These are phyloP conservation scores for Cladobotryum protrusum DNA, from an alignment of 2,329 filamentous ascomycete genomes.

Conservation along the genomic window DNA sequence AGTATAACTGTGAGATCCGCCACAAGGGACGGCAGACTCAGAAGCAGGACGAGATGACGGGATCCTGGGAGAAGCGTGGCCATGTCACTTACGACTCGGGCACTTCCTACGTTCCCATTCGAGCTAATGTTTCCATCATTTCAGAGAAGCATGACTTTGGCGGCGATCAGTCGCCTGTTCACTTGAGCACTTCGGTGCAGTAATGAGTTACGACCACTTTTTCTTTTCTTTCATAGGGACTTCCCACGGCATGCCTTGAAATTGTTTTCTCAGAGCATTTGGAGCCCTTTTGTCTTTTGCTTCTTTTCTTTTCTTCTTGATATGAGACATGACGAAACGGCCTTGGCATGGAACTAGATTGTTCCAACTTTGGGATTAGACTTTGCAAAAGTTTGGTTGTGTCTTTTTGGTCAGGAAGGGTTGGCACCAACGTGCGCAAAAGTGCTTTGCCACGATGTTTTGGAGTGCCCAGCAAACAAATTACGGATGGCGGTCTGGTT, in stretches of 20 bases:
- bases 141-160: background rate
- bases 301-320: constrained; percentile 7
- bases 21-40: constrained; percentile 32
- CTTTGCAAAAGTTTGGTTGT: constrained; percentile 5
- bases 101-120: constrained; percentile 29
- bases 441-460: constrained; percentile 1
- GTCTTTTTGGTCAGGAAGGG: constrained; percentile 3
- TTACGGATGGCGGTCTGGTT: background rate
- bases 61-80: constrained; percentile 26
- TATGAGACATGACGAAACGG: constrained; percentile 10
- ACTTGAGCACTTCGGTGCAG: constrained; percentile 5
- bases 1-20: constrained; percentile 35
- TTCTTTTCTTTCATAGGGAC: background rate
- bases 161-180: constrained; percentile 4
- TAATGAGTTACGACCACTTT: constrained; percentile 9
- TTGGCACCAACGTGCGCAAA: background rate
- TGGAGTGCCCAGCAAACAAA: background rate
- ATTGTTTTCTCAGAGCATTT: no score
- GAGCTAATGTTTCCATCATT: constrained; percentile 15
- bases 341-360: background rate
- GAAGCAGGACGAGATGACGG: constrained; percentile 16
- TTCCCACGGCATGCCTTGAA: no score
- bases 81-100: constrained; percentile 31
- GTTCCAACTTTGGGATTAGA: background rate
- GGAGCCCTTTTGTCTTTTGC: background rate